Evolutionary conservation across 345 rosid genomes (phyloP), one percentile per base, ranked within the genome.

Genomic region (Microthlaspi erraticum): DNA sequence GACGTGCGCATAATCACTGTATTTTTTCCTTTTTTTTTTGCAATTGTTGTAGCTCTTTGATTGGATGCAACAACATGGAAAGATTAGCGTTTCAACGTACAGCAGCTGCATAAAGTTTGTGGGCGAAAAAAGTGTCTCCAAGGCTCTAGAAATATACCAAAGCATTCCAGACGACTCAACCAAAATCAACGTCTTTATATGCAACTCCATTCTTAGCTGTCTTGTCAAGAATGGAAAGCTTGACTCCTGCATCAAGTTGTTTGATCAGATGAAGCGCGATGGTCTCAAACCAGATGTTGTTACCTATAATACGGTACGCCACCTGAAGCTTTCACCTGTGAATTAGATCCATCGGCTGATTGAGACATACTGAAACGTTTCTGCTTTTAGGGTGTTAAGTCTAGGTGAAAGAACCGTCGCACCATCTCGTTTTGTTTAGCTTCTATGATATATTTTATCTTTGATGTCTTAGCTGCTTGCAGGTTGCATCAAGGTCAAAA

Each of bases 241-340:
- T 31, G 80, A 88, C 36, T 79, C 80, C 56, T 69, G 89, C 78
- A 59, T 89, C 66, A 84, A 82, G 65, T 63, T 86, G 80, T 93
- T 93, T 82, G 85, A 83, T 80, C 79, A 93, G 80, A 93, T 89
- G 98, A 91, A 91, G 94, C 91, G 70, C 23, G 73, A 73, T 79
- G 98, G 98, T 42, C 84, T 93, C 20, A 66, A 59, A 75, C 98
- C 98, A n/a, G 96, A 93, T 84, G 80, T 81, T 29, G 72, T 93
- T 51, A 87, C 98, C 0, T 93, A 91, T 72, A 93, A 87, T 59
- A 84, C 90, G 83, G 98, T 93, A 84, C 14, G 81, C 44, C 31
- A 49, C 34, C 31, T 66, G 33, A 67, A 51, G 23, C 12, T 55
- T 38, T 64, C 60, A 70, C 60, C 14, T 60, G 14, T 17, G 13